Evolutionary conservation across 1,284 basidiomycete species (phyloP).

Genomic region (Cutaneotrichosporon mucoides): DNA sequence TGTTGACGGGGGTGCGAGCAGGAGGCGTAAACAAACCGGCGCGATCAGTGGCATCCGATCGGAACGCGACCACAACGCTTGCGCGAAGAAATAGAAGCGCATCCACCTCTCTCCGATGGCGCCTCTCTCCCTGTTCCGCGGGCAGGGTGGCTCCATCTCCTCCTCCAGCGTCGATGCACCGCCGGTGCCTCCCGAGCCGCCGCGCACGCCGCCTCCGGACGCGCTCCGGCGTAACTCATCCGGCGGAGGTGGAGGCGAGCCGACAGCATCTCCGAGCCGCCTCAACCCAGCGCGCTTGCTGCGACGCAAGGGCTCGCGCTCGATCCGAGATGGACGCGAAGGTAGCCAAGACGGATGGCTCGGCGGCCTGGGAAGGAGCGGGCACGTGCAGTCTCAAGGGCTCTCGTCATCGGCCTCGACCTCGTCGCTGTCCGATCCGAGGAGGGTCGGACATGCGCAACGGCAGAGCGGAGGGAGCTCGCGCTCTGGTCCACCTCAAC

Average conservation of each 20-base stretch:
- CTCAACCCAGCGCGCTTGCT: slow-evolving; percentile 14
- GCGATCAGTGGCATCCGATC: no score
- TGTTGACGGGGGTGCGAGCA: no score
- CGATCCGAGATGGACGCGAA: background rate
- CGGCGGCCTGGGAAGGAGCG: no score
- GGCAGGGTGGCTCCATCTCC: slow-evolving; percentile 1
- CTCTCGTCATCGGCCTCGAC: no score
- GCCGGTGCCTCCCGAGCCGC: background rate
- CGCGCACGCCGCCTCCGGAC: background rate
- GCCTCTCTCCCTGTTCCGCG: slow-evolving; percentile 9
- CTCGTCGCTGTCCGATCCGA: no score
- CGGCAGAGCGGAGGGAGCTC: no score
- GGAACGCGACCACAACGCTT: no score
- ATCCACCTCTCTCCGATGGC: background rate
- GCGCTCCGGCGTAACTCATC: background rate
- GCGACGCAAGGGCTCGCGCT: slow-evolving; percentile 9
- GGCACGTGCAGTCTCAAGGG: no score
- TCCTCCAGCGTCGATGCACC: background rate
- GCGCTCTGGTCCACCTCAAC: background rate
- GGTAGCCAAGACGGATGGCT: background rate
- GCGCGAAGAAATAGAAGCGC: no score
- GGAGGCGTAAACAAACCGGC: no score
- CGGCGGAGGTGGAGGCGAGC: background rate
- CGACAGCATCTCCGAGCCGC: background rate
- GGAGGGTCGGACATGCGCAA: no score